phyloP scores from a whole-genome alignment of 202 grass and related monocot species.

The Setaria viridis region DNA sequence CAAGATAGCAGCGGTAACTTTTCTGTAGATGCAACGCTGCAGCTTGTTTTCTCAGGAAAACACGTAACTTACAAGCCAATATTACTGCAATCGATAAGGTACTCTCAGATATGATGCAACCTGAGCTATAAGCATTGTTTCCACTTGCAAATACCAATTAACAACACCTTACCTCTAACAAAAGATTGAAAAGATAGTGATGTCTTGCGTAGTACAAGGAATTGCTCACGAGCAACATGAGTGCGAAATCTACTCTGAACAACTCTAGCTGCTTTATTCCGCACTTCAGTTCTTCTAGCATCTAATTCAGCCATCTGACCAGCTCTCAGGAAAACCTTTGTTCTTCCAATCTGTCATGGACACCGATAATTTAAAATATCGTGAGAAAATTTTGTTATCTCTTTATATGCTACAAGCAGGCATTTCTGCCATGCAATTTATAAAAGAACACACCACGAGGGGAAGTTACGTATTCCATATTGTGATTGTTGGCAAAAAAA shows the following conservation, averaged over 20 bases:
- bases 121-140: constrained; percentile 18
- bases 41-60: constrained; percentile 65
- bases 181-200: constrained; percentile 68
- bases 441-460: neutral
- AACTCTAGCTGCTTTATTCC: constrained; percentile 70
- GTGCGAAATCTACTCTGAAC: constrained; percentile 74
- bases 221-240: constrained; percentile 67
- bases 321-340: constrained; percentile 93
- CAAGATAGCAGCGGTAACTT: constrained; percentile 54
- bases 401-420: constrained; percentile 8
- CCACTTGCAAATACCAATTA: constrained; percentile 12
- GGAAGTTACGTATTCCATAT: neutral
- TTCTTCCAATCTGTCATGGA: constrained; percentile 80
- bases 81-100: constrained; percentile 61
- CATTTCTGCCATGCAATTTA: constrained; percentile 12
- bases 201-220: constrained; percentile 53
- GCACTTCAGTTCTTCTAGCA: constrained; percentile 91
- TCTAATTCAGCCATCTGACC: constrained; percentile 98
- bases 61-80: constrained; percentile 63
- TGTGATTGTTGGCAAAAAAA: neutral
- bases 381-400: neutral
- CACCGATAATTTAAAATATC: constrained; percentile 35
- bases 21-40: constrained; percentile 78
- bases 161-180: constrained; percentile 68
- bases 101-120: constrained; percentile 12